A percentile compares a stretch with the other conserved stretches of the same genome.
Evolutionary conservation across 1,284 basidiomycete species (phyloP).

Genomic region (Heterobasidion annosum): DNA sequence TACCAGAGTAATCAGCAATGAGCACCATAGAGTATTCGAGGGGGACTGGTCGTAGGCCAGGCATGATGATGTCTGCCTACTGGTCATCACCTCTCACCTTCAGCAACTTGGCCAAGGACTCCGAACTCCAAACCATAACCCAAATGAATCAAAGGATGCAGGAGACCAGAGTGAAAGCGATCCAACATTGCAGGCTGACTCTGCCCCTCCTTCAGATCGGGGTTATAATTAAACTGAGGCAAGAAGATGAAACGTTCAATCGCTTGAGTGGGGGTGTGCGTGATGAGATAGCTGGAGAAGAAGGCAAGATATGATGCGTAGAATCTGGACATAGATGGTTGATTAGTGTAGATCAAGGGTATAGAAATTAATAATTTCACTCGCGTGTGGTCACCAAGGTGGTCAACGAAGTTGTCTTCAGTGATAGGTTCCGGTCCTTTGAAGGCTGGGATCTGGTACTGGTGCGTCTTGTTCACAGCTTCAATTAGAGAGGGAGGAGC

Average conservation of each 20-base stretch:
- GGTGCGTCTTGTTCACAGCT: conserved; percentile 33
- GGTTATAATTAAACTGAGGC: conserved; percentile 30
- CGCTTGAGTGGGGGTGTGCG: conserved; percentile 29
- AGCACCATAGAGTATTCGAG: neutral
- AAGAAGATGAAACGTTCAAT: conserved; percentile 56
- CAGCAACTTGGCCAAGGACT: conserved; percentile 50
- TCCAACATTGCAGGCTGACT: conserved; percentile 49
- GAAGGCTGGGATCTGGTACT: conserved; percentile 29
- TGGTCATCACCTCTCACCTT: conserved; percentile 31
- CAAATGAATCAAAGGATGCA: conserved; percentile 59
- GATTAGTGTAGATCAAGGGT: neutral
- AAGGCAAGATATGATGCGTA: conserved; percentile 51
- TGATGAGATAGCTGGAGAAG: conserved; percentile 37
- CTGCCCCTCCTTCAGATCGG: conserved; percentile 12
- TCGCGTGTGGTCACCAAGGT: conserved; percentile 40
- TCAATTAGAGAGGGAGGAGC: conserved; percentile 29
- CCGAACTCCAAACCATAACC: conserved; percentile 61
- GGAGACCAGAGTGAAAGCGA: conserved; percentile 45
- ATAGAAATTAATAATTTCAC: conserved; percentile 8
- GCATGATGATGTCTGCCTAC: neutral
- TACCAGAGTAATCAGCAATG: conserved; percentile 7
- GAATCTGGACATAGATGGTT: conserved; percentile 27
- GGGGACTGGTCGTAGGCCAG: neutral
- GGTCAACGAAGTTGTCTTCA: conserved; percentile 34
- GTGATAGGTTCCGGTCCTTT: conserved; percentile 34